These are phyloP conservation scores for Hamigera avellanea DNA, from an alignment of 495 filamentous ascomycete species.

Conservation along the genomic window DNA sequence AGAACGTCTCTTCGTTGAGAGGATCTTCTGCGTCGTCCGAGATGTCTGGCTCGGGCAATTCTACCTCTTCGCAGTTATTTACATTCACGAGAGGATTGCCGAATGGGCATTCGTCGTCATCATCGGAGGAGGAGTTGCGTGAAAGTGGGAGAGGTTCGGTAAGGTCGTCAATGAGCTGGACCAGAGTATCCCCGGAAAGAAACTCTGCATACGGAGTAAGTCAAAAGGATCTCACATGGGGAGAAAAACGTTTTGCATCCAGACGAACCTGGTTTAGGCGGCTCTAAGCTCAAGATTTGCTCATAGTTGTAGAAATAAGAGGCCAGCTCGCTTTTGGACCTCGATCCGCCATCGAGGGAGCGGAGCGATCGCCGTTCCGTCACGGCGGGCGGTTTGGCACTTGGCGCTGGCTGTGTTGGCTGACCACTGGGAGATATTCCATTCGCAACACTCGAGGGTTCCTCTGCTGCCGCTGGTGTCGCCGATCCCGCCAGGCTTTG, in stretches of 20 bases:
- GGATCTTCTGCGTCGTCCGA: conserved; percentile 38
- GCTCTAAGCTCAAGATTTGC: conserved; percentile 73
- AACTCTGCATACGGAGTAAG: conserved; percentile 18
- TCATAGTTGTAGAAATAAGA: conserved; percentile 87
- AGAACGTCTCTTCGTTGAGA: conserved; percentile 54
- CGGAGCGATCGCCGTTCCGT: conserved; percentile 35
- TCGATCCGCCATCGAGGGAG: conserved; percentile 37
- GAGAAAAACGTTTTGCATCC: conserved; percentile 1
- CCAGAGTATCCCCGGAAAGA: conserved; percentile 29
- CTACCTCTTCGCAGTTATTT: conserved; percentile 21
- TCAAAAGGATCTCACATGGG: neutral
- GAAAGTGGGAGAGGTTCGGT: conserved; percentile 16
- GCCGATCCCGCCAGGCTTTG: neutral
- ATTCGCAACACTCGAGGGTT: too few relatives aligned
- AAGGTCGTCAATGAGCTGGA: conserved; percentile 36
- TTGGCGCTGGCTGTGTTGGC: neutral
- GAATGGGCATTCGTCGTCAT: conserved; percentile 18
- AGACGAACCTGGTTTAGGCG: conserved; percentile 62
- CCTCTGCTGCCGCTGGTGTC: neutral
- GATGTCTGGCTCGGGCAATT: conserved; percentile 9
- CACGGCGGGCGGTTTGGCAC: neutral
- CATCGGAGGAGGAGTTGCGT: too few relatives aligned
- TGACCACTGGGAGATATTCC: neutral
- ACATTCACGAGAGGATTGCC: conserved; percentile 31
- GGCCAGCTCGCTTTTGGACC: conserved; percentile 79